These are phyloP conservation scores for Porphyrellus cyaneotinctus DNA, from an alignment of 768 basidiomycete species.

Conservation along the genomic window DNA sequence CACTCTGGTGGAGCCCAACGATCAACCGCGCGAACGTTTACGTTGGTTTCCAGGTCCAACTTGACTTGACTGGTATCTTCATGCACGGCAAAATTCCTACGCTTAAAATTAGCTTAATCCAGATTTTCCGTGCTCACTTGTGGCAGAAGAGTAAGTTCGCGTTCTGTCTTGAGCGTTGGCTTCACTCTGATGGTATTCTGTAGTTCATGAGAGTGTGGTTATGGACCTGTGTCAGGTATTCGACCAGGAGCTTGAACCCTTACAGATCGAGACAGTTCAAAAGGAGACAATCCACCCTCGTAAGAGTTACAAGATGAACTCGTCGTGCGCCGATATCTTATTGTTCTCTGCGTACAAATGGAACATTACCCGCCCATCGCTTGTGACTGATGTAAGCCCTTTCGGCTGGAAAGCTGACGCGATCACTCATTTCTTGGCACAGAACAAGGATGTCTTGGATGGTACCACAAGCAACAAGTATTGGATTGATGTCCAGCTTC, in stretches of 20 bases:
- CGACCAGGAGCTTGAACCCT: conserved; percentile 95
- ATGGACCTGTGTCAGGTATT: conserved; percentile 99
- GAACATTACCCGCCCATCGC: conserved; percentile 95
- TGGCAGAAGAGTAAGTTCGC: conserved; percentile 93
- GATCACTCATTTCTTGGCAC: conserved; percentile 12
- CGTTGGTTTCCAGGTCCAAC: conserved; percentile 99
- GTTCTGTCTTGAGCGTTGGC: conserved; percentile 3
- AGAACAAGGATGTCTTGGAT: conserved; percentile 93
- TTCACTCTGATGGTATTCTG: conserved; percentile 11
- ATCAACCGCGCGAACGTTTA: conserved; percentile 99
- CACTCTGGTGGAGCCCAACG: conserved; percentile 98
- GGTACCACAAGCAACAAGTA: conserved; percentile 99
- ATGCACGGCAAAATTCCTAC: conserved; percentile 99
- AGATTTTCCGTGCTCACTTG: conserved; percentile 99
- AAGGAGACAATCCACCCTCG: conserved; percentile 99
- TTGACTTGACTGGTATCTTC: conserved; percentile 96
- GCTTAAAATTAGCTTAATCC: conserved; percentile 97
- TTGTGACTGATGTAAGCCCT: conserved; percentile 80
- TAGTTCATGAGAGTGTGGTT: conserved; percentile 87
- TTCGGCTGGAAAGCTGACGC: neutral
- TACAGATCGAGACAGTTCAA: conserved; percentile 98
- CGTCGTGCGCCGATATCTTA: conserved; percentile 97
- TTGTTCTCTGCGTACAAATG: conserved; percentile 97
- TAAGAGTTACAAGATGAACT: conserved; percentile 99
- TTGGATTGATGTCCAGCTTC: conserved; percentile 94